Evolutionary conservation across 345 rosid species (phyloP).

Genomic region (Excoecaria agallocha): DNA sequence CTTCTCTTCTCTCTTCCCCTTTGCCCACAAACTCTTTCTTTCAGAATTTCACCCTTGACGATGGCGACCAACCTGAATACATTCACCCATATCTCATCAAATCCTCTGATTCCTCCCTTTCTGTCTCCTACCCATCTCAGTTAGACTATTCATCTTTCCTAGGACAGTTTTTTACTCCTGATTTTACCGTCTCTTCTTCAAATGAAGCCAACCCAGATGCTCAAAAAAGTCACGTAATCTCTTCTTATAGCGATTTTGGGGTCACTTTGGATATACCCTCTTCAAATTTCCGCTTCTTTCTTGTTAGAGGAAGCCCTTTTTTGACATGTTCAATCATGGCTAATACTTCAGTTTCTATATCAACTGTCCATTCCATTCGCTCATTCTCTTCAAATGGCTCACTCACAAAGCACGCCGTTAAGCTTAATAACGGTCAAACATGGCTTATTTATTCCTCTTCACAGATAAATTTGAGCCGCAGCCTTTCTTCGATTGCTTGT

Average conservation of each 20-base stretch:
- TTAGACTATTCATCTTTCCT: conserved; percentile 58
- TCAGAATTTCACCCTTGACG: conserved; percentile 83
- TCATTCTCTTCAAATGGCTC: conserved; percentile 47
- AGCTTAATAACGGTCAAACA: conserved; percentile 77
- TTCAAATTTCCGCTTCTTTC: conserved; percentile 66
- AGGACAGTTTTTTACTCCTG: conserved; percentile 59
- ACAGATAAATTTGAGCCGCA: conserved; percentile 45
- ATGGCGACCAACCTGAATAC: conserved; percentile 82
- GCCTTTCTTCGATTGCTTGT: conserved; percentile 45
- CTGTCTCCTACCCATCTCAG: conserved; percentile 69
- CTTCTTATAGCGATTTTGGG: conserved; percentile 69
- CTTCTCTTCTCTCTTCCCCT: conserved; percentile 64
- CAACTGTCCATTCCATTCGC: conserved; percentile 72
- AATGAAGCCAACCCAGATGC: conserved; percentile 33
- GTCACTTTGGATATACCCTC: conserved; percentile 74
- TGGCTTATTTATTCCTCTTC: conserved; percentile 84
- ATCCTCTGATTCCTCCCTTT: conserved; percentile 56
- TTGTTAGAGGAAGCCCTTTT: conserved; percentile 85
- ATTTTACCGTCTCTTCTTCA: conserved; percentile 61
- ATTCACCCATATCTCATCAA: conserved; percentile 89
- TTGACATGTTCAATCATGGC: conserved; percentile 57
- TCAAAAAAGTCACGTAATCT: conserved; percentile 46
- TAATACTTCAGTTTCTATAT: conserved; percentile 47
- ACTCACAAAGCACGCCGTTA: conserved; percentile 53
- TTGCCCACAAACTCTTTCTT: conserved; percentile 89